Evolutionary conservation across 2,329 filamentous ascomycete species (phyloP), one percentile per base, ranked within the genome.

Genomic region (Metarhizium sp.): DNA sequence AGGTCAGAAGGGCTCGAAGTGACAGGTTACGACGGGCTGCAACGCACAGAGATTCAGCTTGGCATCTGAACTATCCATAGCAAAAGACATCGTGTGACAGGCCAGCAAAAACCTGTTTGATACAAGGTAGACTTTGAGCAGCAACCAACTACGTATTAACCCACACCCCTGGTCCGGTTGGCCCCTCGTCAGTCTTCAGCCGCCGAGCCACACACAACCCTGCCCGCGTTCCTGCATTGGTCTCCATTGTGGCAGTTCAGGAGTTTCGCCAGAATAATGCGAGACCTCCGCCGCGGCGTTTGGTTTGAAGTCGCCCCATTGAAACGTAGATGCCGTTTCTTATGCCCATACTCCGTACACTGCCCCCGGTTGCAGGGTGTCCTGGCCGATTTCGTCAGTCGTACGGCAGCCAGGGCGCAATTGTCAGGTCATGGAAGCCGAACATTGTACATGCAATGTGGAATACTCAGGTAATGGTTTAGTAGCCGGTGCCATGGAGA

Each of bases 241-340:
- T 47, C 40, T 45, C 42, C 42, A 18, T 45, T 20, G n/a, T 18
- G n/a, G 54, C 43, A 47, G 51, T 54, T 49, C 36, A 53, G 52
- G 52, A 51, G 43, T 52, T 46, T 34, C 50, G 52, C 38, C 40
- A 53, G 54, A n/a, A 50, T 52, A 29, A 54, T 55, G 53, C 54
- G 53, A 60, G 57, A 54, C 55, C 59, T 59, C 14, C 16, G 8
- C 42, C 32, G 51, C 60, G 56, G 58, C 60, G 60, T 67, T 69
- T 67, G 57, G 62, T 68, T 68, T 66, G 63, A 64, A 62, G 58
- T 61, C 58, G 59, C 59, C 62, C 59, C 58, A 59, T 67, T 61
- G 62, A 68, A 68, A 67, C 65, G 57, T 48, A 52, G 55, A 56
- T 46, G n/a, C 40, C 42, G 61, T 59, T 59, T 62, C 56, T 52